Base-by-base conservation (phyloP, 225 moss, liverwort and hornwort genomes). In the Pleurozium schreberi region DNA sequence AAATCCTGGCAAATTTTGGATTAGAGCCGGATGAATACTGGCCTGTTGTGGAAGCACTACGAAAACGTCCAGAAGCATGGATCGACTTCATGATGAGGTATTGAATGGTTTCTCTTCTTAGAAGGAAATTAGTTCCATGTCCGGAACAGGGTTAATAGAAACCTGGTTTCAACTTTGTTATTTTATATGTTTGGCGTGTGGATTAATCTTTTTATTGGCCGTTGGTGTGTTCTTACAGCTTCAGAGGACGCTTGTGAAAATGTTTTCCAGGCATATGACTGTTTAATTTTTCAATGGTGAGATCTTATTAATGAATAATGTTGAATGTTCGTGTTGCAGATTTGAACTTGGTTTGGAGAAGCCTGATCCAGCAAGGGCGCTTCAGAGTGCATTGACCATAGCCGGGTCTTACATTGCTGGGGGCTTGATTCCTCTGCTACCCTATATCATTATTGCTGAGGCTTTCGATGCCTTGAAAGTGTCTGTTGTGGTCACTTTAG, bases 21-120 rank as follows among this genome's bases (percentile, higher is more conserved):
- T 89, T 98, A 84, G 94, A 96, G 89, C 95, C 96, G 63, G 91
- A 92, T 78, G 98, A 98, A 73, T 98, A 95, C 75, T 85, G 92
- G 95, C 95, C 96, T 87, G 98, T 98, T 49, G 98, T 98, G 69
- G 93, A 94, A 60, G 98, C 98, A 59, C 88, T 98, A 70, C 92
- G 95, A 70, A 97, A 94, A 60, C 97, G 98, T 34, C 98, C 98
- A 45, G 97, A 98, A 64, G 98, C 93, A 53, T 98, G 97, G 96
- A 33, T 98, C n/a, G 98, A 98, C 86, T 98, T 98, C 88, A 98
- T 98, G 98, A 98, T 98, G 98, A 96, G 98, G 97, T 96, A 67
- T 42, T 75, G 66, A 71, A 65, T 85, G 42, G 7, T 45, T 73
- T 18, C 17, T 43, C 58, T 34, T 73, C 12, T 60, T 25, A 60